These are phyloP conservation scores for Hypocreales sp. DNA, from an alignment of 2,329 filamentous ascomycete species.

Conservation along the genomic window DNA sequence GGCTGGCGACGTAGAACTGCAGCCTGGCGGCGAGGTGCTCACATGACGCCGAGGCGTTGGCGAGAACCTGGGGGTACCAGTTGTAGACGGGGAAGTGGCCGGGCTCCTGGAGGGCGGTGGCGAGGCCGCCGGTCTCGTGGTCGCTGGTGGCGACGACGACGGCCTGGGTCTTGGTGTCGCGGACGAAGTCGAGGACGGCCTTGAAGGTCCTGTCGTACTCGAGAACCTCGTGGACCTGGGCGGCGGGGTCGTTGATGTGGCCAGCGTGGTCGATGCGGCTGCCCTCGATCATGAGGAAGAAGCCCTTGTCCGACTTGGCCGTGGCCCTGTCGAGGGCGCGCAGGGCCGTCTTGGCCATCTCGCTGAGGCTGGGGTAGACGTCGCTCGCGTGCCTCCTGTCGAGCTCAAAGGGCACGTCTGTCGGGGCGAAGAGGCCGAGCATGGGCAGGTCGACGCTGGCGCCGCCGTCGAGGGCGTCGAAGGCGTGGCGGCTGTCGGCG, in stretches of 20 bases:
- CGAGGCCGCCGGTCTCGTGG: slow-evolving; percentile 86
- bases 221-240: slow-evolving; percentile 83
- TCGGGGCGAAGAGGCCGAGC: slow-evolving; percentile 68
- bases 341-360: slow-evolving; percentile 79
- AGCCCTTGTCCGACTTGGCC: slow-evolving; percentile 71
- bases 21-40: slow-evolving; percentile 55
- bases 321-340: slow-evolving; percentile 69
- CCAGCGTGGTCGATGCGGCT: slow-evolving; percentile 93
- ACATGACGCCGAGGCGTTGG: slow-evolving; percentile 59
- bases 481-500: slow-evolving; percentile 53
- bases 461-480: slow-evolving; percentile 58
- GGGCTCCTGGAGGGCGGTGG: slow-evolving; percentile 54
- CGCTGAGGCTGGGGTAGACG: slow-evolving; percentile 73
- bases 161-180: slow-evolving; percentile 55
- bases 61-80: slow-evolving; percentile 75
- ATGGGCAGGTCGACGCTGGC: slow-evolving; percentile 60
- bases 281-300: slow-evolving; percentile 98
- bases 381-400: slow-evolving; percentile 69
- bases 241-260: slow-evolving; percentile 68
- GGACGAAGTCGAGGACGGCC: slow-evolving; percentile 71
- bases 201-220: slow-evolving; percentile 83
- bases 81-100: slow-evolving; percentile 39
- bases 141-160: slow-evolving; percentile 84
- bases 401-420: slow-evolving; percentile 84
- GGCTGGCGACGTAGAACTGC: slow-evolving; percentile 35